Conservation (phyloP, 179 eudicot genomes). For the Pouteria campechiana region DNA sequence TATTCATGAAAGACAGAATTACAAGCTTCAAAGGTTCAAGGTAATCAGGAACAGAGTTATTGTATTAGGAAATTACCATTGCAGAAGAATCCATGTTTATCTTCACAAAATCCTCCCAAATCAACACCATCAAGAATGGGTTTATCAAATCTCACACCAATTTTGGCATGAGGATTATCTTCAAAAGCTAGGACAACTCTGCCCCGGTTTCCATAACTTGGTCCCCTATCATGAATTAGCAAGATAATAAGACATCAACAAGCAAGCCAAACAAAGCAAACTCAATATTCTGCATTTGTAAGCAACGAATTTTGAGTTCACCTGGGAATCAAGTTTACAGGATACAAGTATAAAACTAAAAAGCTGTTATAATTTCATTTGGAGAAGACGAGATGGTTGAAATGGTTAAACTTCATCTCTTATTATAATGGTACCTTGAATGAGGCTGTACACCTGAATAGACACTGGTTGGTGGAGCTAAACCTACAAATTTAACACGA, state of each 20-base stretch:
- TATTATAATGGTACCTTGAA: slow-evolving; percentile 74
- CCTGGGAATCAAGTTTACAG: no score
- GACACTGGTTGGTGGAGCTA: slow-evolving; percentile 34
- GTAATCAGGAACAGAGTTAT: slow-evolving; percentile 4
- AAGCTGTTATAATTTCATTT: no score
- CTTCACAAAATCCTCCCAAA: slow-evolving; percentile 71
- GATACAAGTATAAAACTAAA: no score
- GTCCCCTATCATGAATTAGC: slow-evolving; percentile 45
- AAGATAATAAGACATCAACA: slow-evolving; percentile 3
- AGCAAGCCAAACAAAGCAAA: not conserved
- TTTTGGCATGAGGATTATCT: slow-evolving; percentile 71
- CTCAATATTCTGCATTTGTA: no score
- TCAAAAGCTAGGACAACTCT: slow-evolving; percentile 79
- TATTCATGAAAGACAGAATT: slow-evolving; percentile 2
- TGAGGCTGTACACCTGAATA: slow-evolving; percentile 34
- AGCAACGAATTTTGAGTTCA: no score
- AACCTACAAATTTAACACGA: slow-evolving; percentile 53
- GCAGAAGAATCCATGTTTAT: slow-evolving; percentile 83
- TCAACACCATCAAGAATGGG: slow-evolving; percentile 74
- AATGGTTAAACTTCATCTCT: no score
- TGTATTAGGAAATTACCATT: slow-evolving; percentile 39
- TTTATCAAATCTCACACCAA: slow-evolving; percentile 90
- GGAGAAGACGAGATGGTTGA: no score
- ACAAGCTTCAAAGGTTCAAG: slow-evolving; percentile 6
- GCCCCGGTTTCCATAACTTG: slow-evolving; percentile 67